Evolutionary conservation across 1,139 yeast species (phyloP).

Genomic region (Eremothecium sinecaudum): DNA sequence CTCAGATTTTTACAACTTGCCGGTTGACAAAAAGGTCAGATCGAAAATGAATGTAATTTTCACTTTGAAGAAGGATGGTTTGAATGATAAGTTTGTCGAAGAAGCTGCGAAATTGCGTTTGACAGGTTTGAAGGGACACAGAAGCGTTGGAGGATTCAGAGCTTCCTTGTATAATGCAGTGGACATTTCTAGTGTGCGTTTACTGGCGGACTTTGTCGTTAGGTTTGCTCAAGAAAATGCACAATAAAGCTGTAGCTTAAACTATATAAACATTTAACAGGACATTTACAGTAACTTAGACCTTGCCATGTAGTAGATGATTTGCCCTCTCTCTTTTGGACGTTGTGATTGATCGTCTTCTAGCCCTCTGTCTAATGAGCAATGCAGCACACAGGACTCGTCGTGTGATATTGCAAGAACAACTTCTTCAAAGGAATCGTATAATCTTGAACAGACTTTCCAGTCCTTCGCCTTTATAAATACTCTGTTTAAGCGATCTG

Average conservation of each 20-base stretch:
- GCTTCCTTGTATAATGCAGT: conserved; percentile 91
- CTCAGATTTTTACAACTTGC: conserved; percentile 55
- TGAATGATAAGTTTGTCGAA: conserved; percentile 59
- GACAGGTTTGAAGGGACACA: conserved; percentile 84
- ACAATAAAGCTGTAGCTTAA: conserved; percentile 7
- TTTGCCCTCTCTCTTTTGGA: conserved; percentile 25
- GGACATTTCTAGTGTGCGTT: conserved; percentile 49
- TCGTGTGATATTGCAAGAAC: conserved; percentile 28
- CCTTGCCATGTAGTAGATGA: conserved; percentile 28
- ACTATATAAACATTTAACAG: background rate
- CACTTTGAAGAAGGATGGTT: conserved; percentile 51
- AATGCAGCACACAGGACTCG: conserved; percentile 29
- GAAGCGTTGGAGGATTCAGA: conserved; percentile 96
- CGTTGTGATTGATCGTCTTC: conserved; percentile 15
- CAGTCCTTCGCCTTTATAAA: conserved; percentile 26
- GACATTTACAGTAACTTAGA: conserved; percentile 18
- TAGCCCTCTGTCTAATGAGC: conserved; percentile 26
- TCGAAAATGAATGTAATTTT: conserved; percentile 92
- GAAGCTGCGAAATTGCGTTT: conserved; percentile 50
- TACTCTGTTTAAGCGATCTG: conserved; percentile 17
- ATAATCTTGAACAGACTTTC: conserved; percentile 28
- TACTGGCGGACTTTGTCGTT: conserved; percentile 49
- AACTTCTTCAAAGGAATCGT: conserved; percentile 27
- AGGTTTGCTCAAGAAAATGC: conserved; percentile 46
- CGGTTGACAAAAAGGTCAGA: conserved; percentile 56